A percentile compares a stretch with the other conserved stretches of the same genome.
phyloP scores from a whole-genome alignment of 352 stramenopile species.

The Thalassiosira livingstoniorum region DNA sequence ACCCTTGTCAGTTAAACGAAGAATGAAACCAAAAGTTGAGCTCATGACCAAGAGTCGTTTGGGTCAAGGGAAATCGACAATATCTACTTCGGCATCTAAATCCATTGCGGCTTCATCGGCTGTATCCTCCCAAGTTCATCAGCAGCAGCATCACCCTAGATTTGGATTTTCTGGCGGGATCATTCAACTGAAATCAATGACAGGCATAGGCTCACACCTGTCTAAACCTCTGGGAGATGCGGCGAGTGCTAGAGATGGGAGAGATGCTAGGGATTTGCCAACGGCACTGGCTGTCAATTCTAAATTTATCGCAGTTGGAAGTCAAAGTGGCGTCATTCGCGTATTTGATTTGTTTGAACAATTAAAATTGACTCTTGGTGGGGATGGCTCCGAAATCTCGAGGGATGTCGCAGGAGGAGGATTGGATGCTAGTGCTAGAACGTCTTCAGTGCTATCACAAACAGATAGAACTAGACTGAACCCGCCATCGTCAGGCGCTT shows the following conservation, averaged over 20 bases:
- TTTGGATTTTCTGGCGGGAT: slow-evolving; percentile 77
- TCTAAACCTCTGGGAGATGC: slow-evolving; percentile 6
- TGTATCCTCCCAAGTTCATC: background rate
- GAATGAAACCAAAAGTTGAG: slow-evolving; percentile 79
- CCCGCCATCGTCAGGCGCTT: no score
- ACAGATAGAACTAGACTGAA: no score
- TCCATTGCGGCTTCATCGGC: background rate
- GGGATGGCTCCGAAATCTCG: no score
- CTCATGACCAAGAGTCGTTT: slow-evolving; percentile 55
- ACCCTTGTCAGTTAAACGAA: slow-evolving; percentile 77
- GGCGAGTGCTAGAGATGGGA: background rate
- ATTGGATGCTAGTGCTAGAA: no score
- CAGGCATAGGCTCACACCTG: slow-evolving; percentile 27
- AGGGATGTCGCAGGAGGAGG: slow-evolving; percentile 71
- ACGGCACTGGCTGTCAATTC: slow-evolving; percentile 94
- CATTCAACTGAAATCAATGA: slow-evolving; percentile 69
- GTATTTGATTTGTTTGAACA: slow-evolving; percentile 98
- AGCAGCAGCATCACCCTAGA: slow-evolving; percentile 40
- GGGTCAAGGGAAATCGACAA: background rate
- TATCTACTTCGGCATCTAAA: background rate
- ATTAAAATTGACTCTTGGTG: slow-evolving; percentile 89
- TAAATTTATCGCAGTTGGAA: slow-evolving; percentile 97
- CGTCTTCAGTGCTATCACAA: no score
- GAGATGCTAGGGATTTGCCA: slow-evolving; percentile 64
- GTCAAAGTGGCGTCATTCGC: slow-evolving; percentile 92